These are phyloP conservation scores for Dioscorea zingiberensis DNA, from an alignment of 106 monocot genomes.

Conservation along the genomic window DNA sequence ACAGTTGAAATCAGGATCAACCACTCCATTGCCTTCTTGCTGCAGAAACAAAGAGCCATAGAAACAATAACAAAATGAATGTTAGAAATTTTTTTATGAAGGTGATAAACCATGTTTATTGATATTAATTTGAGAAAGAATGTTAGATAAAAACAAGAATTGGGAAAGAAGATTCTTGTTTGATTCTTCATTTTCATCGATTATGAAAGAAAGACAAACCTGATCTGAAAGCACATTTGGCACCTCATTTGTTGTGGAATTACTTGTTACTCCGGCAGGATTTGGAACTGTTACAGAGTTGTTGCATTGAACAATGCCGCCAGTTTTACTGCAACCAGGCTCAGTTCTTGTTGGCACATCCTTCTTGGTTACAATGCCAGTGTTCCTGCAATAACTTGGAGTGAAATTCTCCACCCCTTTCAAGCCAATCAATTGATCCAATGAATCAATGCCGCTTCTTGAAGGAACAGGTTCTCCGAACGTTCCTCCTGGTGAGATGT, in stretches of 20 bases:
- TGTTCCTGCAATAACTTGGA: slow-evolving; percentile 6
- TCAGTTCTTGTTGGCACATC: neutral
- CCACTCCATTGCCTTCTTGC: too few species aligned
- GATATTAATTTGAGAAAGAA: too few species aligned
- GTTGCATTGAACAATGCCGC: slow-evolving; percentile 1
- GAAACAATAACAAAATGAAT: too few species aligned
- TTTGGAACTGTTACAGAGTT: slow-evolving; percentile 1
- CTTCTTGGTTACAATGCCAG: slow-evolving; percentile 9
- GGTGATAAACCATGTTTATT: too few species aligned
- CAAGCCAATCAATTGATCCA: too few species aligned
- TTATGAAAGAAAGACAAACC: too few species aligned
- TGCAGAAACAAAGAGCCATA: too few species aligned
- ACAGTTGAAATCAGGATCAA: too few species aligned
- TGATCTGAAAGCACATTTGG: neutral
- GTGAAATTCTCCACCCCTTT: slow-evolving; percentile 1
- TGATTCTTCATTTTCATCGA: too few species aligned
- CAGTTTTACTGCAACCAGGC: neutral
- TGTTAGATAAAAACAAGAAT: too few species aligned
- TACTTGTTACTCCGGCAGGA: slow-evolving; percentile 9
- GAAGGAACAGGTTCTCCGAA: slow-evolving; percentile 1
- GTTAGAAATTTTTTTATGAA: too few species aligned
- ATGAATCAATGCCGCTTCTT: neutral
- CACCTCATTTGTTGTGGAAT: slow-evolving; percentile 11
- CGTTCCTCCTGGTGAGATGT: neutral
- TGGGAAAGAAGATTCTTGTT: too few species aligned